A percentile compares a stretch with the other conserved stretches of the same genome.
Evolutionary conservation across 2,329 filamentous ascomycete species (phyloP).

Genomic region (Aspergillus pseudotamarii): DNA sequence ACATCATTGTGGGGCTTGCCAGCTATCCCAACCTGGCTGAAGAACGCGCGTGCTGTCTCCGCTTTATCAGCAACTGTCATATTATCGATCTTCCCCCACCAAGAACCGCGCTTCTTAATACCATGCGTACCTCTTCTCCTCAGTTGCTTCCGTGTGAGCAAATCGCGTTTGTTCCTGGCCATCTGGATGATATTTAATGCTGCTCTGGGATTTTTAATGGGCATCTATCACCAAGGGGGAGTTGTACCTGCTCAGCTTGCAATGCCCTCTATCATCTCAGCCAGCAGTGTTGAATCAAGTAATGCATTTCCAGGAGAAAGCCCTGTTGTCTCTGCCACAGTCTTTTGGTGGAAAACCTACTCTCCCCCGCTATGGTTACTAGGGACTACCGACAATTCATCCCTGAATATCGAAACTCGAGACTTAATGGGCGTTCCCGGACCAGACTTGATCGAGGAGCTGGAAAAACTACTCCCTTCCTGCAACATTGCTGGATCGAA

Average conservation of each 20-base stretch:
- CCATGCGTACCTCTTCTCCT: constrained; percentile 55
- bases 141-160: constrained; percentile 49
- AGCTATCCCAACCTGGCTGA: constrained; percentile 34
- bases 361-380: constrained; percentile 56
- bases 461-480: constrained; percentile 37
- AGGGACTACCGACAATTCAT: constrained; percentile 38
- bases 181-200: constrained; percentile 55
- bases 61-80: constrained; percentile 48
- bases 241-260: constrained; percentile 53
- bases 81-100: constrained; percentile 52
- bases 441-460: constrained; percentile 40
- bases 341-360: constrained; percentile 60
- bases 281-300: constrained; percentile 23
- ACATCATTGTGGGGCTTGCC: constrained; percentile 51
- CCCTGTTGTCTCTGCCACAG: constrained; percentile 33
- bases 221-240: constrained; percentile 57
- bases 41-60: constrained; percentile 46
- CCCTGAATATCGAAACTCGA: constrained; percentile 41
- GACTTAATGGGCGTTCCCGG: constrained; percentile 54
- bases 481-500: constrained; percentile 21
- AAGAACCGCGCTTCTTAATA: constrained; percentile 57
- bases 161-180: constrained; percentile 43
- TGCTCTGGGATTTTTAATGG: constrained; percentile 52
- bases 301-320: constrained; percentile 7
- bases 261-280: constrained; percentile 43